Percentiles rank a stretch among this genome's conserved stretches.
Evolutionary conservation across 805 yeast genomes (phyloP).

Genomic region (Yarrowia sp.): DNA sequence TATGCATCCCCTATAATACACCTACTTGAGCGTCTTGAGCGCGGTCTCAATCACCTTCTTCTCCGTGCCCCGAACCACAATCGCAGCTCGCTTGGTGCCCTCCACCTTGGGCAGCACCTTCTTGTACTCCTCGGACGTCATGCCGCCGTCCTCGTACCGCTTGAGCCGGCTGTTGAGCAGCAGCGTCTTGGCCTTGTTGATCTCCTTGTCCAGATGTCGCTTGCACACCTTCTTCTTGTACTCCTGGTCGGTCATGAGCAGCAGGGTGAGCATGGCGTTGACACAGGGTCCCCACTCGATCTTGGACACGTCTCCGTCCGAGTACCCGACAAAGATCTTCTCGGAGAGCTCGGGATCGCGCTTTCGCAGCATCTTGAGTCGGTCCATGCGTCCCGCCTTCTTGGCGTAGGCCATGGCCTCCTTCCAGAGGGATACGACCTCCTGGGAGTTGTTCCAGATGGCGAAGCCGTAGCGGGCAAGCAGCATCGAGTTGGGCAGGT

Average conservation of each 20-base stretch:
- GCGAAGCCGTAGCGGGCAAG: conserved; percentile 80
- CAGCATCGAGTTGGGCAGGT: conserved; percentile 60
- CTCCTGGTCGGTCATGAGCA: conserved; percentile 29
- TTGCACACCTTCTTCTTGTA: conserved; percentile 28
- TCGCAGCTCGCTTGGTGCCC: conserved; percentile 29
- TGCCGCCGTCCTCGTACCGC: conserved; percentile 32
- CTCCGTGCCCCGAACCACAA: conserved; percentile 37
- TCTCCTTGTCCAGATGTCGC: conserved; percentile 24
- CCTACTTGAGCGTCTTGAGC: neutral
- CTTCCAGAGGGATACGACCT: conserved; percentile 56
- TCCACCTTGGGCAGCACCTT: conserved; percentile 26
- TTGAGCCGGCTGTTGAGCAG: conserved; percentile 29
- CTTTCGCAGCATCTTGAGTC: conserved; percentile 49
- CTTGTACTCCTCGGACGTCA: conserved; percentile 33
- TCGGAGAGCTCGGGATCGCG: conserved; percentile 34
- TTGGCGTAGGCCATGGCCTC: conserved; percentile 45
- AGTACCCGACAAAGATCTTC: conserved; percentile 29
- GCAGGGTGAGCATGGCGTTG: conserved; percentile 28
- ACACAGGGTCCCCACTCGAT: conserved; percentile 30
- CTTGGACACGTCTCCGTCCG: conserved; percentile 28
- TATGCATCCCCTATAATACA: conserved; percentile 6
- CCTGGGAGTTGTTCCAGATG: conserved; percentile 52
- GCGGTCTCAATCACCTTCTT: conserved; percentile 29
- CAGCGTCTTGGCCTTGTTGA: conserved; percentile 27
- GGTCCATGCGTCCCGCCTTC: conserved; percentile 34